Base-by-base conservation (phyloP, 441 rosid species). In the Gossypium armourianum region DNA sequence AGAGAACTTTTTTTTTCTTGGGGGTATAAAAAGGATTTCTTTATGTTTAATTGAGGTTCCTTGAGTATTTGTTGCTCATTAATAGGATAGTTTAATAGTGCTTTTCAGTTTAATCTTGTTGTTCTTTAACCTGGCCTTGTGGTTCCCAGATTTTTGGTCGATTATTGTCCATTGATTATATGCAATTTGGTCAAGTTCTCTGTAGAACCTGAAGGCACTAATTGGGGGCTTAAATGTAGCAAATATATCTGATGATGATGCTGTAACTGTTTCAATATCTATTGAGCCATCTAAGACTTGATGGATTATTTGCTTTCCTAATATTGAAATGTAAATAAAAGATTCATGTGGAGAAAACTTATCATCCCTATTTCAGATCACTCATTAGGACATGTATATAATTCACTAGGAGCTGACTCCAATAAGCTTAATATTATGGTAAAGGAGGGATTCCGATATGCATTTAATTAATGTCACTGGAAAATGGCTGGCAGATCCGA, bases 401-500 rank as follows among this genome's bases (percentile, higher is more conserved):
- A 60, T 13, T 40, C 29, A 0, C 17, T 43, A 43, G 9, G 16
- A 40, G 28, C 26, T 17, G 20, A 32, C 49, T 61, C 24, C 4
- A 16, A 16, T 15, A 13, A 16, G 65, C 23, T 4, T 29, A 15
- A 29, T 16, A 15, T 61, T 15, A 28, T 36, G 24, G 3, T 32
- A 16, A 10, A 62, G 2, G 12, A 62, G 53, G 17, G 0, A 29
- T 15, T 45, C 50, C 53, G 12, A 15, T 62, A 19, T 28, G 20
- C 29, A 3, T 24, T 21, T 16, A 45, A 2, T 21, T 70, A 40
- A 73, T 69, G 28, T 16, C 7, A 19, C 49, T 50, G 13, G 55
- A 45, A 45, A 75, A 69, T 76, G 62, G 29, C 69, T 77, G 73
- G 77, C 83, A 93, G 96, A 76, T 76, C 96, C 29, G 95, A 89